Base-by-base conservation (phyloP, 768 basidiomycete species). In the Termitomyces sp. region DNA sequence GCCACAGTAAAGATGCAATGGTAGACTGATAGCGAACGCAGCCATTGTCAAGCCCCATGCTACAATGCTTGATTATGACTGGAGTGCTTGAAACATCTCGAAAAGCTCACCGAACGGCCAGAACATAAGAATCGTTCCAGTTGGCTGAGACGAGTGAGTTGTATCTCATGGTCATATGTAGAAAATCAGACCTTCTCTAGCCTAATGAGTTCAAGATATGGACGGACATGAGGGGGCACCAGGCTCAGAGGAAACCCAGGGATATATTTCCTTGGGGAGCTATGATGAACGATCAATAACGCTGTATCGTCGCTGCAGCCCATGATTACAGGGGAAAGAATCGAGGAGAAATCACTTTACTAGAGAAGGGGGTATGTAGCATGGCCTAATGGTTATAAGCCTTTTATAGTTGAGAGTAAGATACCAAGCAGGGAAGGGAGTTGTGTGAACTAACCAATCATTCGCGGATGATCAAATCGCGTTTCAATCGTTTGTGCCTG, bases 1-100 rank as follows among this genome's bases (percentile, higher is more conserved):
- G 9, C 61, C 29, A 26, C 60, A 59, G 55, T 80, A 79, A 22
- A 37, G 57, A 12, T 62, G 44, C 13, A 72, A 56, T 5, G 75
- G 68, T 2, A 78, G 68, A 8, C 63, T 56, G 13, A 61, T 69
- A 14, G 67, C 58, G 59, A 73, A 75, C 5, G 79, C 78, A 22
- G 77, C 78, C 79, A 81, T 79, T 1, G 79, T 82, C 24, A 80
- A 65, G 5, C 76, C 79, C 78, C 79, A 82, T 34, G 74, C 77
- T 79, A 56, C 44, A 46, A 42, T 36, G n/a, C 20, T 27, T 52
- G 24, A 29, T 18, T 16, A 46, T 44, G 16, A 53, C n/a, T 18
- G 16, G 31, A 31, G 13, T 20, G 4, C 31, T 8, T 26, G 22
- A 27, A 5, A 3, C 31, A 18, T 16, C n/a, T 46, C 20, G 32